These are phyloP conservation scores for Magnaporthiopsis rhizophila DNA, from an alignment of 2,329 filamentous ascomycete species.

Conservation along the genomic window DNA sequence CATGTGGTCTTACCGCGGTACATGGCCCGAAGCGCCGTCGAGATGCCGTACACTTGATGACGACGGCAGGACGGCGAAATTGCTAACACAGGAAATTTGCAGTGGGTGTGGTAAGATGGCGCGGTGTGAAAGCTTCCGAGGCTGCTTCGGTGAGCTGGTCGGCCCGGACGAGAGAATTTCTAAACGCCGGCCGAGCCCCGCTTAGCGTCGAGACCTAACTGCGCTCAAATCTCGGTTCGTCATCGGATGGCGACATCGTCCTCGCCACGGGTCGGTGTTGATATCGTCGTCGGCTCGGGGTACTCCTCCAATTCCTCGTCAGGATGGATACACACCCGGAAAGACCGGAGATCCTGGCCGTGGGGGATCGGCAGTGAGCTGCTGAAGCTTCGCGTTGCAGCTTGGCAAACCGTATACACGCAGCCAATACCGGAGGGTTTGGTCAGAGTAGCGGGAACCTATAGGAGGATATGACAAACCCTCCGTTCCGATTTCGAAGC, in stretches of 20 bases:
- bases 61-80: slow-evolving; percentile 34
- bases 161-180: slow-evolving; percentile 40
- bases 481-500: too few relatives aligned
- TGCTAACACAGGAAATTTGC: slow-evolving; percentile 26
- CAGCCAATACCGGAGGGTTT: not conserved
- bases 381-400: not conserved
- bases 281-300: not conserved
- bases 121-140: slow-evolving; percentile 32
- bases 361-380: not conserved
- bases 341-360: not conserved
- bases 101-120: slow-evolving; percentile 27
- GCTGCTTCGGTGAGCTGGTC: slow-evolving; percentile 34
- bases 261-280: not conserved
- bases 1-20: slow-evolving; percentile 32
- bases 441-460: too few relatives aligned
- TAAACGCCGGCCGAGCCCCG: slow-evolving; percentile 25
- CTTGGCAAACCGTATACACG: too few relatives aligned
- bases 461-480: too few relatives aligned
- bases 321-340: not conserved
- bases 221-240: not conserved
- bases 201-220: slow-evolving; percentile 10
- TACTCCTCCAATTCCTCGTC: not conserved
- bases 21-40: slow-evolving; percentile 33
- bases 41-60: slow-evolving; percentile 33
- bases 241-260: not conserved